Evolutionary conservation across 352 stramenopile genomes (phyloP).

Genomic region (Pythium aquatile): DNA sequence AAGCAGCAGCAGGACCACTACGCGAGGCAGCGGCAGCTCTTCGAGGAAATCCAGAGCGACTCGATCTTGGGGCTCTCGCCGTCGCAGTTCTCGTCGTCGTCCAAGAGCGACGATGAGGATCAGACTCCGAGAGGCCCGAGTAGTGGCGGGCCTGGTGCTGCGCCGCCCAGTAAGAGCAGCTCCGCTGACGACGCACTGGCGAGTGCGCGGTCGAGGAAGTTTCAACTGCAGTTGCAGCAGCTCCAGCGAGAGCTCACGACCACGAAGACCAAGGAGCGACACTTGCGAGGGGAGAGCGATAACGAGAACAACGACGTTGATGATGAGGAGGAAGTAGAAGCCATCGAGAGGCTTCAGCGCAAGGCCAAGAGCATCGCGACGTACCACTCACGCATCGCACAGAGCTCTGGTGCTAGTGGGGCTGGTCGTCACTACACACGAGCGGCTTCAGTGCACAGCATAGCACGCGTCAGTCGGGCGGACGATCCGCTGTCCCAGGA

Average conservation of each 20-base stretch:
- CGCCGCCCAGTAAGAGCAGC: neutral
- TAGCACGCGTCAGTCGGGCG: constrained; percentile 32
- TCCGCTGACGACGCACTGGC: neutral
- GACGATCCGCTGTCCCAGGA: constrained; percentile 41
- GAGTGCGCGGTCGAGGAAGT: neutral
- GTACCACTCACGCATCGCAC: constrained; percentile 22
- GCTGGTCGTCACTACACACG: constrained; percentile 4
- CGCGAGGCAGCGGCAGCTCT: constrained; percentile 51
- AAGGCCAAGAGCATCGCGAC: constrained; percentile 25
- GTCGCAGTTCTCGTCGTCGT: constrained; percentile 24
- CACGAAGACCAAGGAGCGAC: neutral
- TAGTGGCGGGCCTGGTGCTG: neutral
- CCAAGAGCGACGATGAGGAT: constrained; percentile 22
- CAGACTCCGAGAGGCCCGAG: neutral
- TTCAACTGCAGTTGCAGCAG: constrained; percentile 20
- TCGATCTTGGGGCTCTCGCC: constrained; percentile 19
- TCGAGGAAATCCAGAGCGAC: constrained; percentile 48
- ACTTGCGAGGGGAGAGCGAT: neutral
- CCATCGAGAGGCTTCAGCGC: constrained; percentile 21
- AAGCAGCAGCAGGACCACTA: constrained; percentile 64
- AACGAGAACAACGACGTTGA: neutral
- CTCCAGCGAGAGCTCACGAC: neutral
- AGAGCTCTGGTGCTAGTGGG: neutral
- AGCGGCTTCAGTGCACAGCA: neutral
- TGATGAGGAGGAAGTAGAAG: neutral